Evolutionary conservation across 169 alveolate species (phyloP).

Genomic region (Babesia divergens): DNA sequence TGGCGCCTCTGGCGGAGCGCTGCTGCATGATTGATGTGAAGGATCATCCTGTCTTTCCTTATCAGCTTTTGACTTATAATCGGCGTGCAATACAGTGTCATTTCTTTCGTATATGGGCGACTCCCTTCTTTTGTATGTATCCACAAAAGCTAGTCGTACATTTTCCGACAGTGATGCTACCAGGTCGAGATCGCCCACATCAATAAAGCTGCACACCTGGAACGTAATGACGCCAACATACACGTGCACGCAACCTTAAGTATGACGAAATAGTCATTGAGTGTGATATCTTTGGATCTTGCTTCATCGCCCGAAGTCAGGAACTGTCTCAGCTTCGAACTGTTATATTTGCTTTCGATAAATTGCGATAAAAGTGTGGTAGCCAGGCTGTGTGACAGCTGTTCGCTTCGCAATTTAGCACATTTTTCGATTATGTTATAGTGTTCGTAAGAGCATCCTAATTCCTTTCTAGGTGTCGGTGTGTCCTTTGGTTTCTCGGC

Average conservation of each 20-base stretch:
- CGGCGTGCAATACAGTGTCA: background rate
- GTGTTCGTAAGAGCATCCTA: no score
- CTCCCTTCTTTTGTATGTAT: background rate
- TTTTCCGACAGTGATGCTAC: slow-evolving; percentile 38
- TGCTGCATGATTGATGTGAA: no score
- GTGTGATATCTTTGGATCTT: background rate
- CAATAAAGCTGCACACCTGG: slow-evolving; percentile 28
- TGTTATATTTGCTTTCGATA: slow-evolving; percentile 4
- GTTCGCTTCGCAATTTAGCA: background rate
- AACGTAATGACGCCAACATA: no score
- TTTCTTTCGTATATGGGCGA: no score
- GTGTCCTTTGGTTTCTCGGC: no score
- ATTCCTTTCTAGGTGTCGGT: no score
- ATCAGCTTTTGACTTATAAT: background rate
- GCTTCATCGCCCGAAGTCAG: background rate
- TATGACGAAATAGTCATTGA: slow-evolving; percentile 25
- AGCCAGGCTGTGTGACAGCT: background rate
- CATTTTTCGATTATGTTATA: background rate
- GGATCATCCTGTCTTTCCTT: background rate
- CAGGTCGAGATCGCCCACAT: slow-evolving; percentile 30
- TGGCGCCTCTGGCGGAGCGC: no score
- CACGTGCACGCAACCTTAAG: slow-evolving; percentile 4
- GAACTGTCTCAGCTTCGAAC: slow-evolving; percentile 11
- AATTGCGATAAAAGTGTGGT: slow-evolving; percentile 29
- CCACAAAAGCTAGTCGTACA: slow-evolving; percentile 5